Conservation (phyloP, 805 yeast species). For the Ascoidea rubescens region DNA sequence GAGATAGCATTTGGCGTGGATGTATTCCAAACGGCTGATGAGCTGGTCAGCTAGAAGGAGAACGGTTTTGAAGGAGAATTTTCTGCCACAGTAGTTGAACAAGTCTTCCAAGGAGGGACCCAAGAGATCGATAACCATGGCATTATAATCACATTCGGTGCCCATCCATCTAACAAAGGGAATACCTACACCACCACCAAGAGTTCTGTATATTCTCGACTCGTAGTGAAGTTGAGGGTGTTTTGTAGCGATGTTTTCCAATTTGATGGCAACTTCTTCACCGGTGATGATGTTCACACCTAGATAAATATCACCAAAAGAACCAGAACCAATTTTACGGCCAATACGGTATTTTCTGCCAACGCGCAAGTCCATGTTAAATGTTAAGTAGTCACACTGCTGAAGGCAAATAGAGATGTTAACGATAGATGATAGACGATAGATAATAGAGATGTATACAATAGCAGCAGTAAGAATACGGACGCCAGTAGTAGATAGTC, state of each 20-base stretch:
- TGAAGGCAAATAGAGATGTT: no score
- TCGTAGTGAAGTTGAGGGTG: constrained; percentile 97
- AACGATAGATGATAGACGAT: no score
- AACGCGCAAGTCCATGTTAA: constrained; percentile 58
- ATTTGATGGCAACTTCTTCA: constrained; percentile 93
- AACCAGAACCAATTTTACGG: constrained; percentile 91
- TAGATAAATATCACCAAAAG: constrained; percentile 92
- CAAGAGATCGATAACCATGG: constrained; percentile 89
- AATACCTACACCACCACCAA: constrained; percentile 94
- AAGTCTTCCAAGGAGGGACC: constrained; percentile 94
- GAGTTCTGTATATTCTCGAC: constrained; percentile 86
- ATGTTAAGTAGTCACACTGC: no score
- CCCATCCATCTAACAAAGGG: constrained; percentile 97
- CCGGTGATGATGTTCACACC: constrained; percentile 91
- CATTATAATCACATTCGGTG: constrained; percentile 90
- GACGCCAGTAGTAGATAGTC: no score
- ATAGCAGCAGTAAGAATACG: no score
- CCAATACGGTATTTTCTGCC: constrained; percentile 93
- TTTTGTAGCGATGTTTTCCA: constrained; percentile 79
- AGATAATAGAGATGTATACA: no score
- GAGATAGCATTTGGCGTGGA: constrained; percentile 87
- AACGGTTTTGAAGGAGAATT: constrained; percentile 87
- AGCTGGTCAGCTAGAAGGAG: constrained; percentile 87
- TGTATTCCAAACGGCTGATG: constrained; percentile 85
- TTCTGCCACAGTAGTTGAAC: constrained; percentile 90